Percentiles rank a stretch among this genome's conserved stretches.
Conservation (phyloP, 208 protist species). For the Leishmania guyanensis region DNA sequence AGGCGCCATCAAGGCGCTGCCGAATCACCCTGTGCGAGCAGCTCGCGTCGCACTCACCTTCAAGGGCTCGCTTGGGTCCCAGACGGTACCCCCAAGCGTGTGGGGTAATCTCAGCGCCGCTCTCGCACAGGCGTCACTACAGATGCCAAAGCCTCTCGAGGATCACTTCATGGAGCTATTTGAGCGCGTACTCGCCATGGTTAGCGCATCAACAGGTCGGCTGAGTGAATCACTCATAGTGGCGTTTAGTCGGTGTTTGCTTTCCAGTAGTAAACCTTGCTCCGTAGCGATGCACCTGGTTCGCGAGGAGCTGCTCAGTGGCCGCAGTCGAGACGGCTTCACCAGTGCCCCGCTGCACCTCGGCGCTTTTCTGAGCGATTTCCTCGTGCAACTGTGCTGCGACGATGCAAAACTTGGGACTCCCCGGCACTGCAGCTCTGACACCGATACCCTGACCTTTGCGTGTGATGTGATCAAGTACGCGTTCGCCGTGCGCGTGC, state of each 20-base stretch:
- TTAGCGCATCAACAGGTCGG: slow-evolving; percentile 40
- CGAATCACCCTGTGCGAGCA: slow-evolving; percentile 33
- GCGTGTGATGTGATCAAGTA: slow-evolving; percentile 73
- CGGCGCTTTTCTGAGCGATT: slow-evolving; percentile 78
- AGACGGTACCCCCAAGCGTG: slow-evolving; percentile 29
- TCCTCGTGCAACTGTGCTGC: slow-evolving; percentile 58
- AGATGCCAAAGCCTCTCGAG: slow-evolving; percentile 42
- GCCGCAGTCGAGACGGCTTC: slow-evolving; percentile 42
- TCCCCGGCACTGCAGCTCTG: not conserved
- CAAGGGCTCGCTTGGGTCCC: slow-evolving; percentile 26
- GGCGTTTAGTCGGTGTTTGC: slow-evolving; percentile 67
- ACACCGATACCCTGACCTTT: slow-evolving; percentile 44
- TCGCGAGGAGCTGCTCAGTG: slow-evolving; percentile 64
- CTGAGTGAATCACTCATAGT: slow-evolving; percentile 58
- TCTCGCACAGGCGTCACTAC: slow-evolving; percentile 47
- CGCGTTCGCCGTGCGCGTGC: slow-evolving; percentile 49
- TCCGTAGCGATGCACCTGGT: slow-evolving; percentile 55
- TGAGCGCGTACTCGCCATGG: slow-evolving; percentile 50
- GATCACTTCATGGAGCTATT: slow-evolving; percentile 72
- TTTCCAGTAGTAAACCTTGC: slow-evolving; percentile 40
- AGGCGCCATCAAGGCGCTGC: slow-evolving; percentile 37
- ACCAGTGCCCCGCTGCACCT: slow-evolving; percentile 37
- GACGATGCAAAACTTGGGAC: not conserved
- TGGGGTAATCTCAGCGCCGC: slow-evolving; percentile 41
- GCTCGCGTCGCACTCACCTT: slow-evolving; percentile 44